Conservation (phyloP, 768 basidiomycete species). For the Suillus tomentosus region DNA sequence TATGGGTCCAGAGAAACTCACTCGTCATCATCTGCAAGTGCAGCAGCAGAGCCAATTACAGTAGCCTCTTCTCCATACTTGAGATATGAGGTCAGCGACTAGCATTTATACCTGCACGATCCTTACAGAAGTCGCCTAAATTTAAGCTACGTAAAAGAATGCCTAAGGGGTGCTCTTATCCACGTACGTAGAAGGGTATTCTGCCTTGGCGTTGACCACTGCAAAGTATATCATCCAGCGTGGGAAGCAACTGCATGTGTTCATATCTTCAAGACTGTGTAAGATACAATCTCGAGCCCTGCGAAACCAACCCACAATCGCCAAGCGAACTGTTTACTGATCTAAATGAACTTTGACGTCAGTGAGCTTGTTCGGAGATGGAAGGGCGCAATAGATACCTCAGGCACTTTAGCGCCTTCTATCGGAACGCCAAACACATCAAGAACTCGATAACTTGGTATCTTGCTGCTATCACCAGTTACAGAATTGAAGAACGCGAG, state of each 20-base stretch:
- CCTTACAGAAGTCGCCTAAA: constrained; percentile 81
- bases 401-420: constrained; percentile 72
- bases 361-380: constrained; percentile 3
- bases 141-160: not conserved
- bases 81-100: constrained; percentile 12
- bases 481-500: constrained; percentile 84
- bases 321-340: constrained; percentile 67
- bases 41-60: constrained; percentile 87
- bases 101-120: constrained; percentile 2
- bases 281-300: constrained; percentile 3
- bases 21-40: constrained; percentile 83
- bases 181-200: constrained; percentile 83
- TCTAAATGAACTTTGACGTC: constrained; percentile 39
- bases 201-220: constrained; percentile 94
- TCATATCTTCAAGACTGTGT: constrained; percentile 53
- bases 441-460: constrained; percentile 85
- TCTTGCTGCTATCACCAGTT: constrained; percentile 56
- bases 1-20: constrained; percentile 39
- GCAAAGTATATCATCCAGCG: constrained; percentile 85
- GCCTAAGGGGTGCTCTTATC: constrained; percentile 3
- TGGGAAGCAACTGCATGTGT: constrained; percentile 77
- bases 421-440: constrained; percentile 77
- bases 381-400: constrained; percentile 48
- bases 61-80: constrained; percentile 92
- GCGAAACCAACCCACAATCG: constrained; percentile 47